Percentiles rank a stretch among this genome's conserved stretches.
phyloP scores from a whole-genome alignment of 768 basidiomycete genomes.

The Astraeus odoratus region DNA sequence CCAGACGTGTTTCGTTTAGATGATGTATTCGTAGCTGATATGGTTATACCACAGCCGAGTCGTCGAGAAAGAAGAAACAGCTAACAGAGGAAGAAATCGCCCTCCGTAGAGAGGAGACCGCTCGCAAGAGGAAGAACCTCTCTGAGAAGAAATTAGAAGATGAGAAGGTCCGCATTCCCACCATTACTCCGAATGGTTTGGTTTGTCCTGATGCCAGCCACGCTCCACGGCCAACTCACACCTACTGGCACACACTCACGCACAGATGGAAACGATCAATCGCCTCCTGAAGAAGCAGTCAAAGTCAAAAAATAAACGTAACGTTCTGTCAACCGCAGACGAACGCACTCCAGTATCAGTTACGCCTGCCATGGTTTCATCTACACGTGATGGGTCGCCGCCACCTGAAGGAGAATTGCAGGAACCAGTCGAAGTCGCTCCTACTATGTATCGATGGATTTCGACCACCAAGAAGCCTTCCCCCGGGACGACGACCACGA shows the following conservation, averaged over 20 bases:
- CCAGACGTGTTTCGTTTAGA: not conserved
- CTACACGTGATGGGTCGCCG: conserved; percentile 26
- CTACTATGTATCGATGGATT: conserved; percentile 69
- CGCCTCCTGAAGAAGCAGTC: conserved; percentile 83
- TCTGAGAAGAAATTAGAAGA: conserved; percentile 81
- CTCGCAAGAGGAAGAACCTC: conserved; percentile 73
- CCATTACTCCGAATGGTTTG: not conserved
- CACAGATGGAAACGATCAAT: conserved; percentile 81
- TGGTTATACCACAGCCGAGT: conserved; percentile 8
- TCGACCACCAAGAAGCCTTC: conserved; percentile 40
- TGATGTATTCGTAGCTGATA: not conserved
- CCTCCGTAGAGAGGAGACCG: conserved; percentile 70
- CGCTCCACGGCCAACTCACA: not conserved
- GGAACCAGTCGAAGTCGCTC: conserved; percentile 32
- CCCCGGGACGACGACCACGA: conserved; percentile 2
- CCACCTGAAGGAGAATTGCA: conserved; percentile 34
- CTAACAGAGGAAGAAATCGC: conserved; percentile 70
- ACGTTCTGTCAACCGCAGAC: conserved; percentile 41
- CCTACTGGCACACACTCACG: not conserved
- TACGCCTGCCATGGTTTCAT: conserved; percentile 21
- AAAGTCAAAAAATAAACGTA: conserved; percentile 55
- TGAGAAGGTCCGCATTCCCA: conserved; percentile 54
- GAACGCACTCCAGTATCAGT: conserved; percentile 33
- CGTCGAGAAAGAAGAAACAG: conserved; percentile 48
- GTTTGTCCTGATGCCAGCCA: not conserved